These are phyloP conservation scores for Cicer bijugum DNA, from an alignment of 306 rosid genomes.

Conservation along the genomic window DNA sequence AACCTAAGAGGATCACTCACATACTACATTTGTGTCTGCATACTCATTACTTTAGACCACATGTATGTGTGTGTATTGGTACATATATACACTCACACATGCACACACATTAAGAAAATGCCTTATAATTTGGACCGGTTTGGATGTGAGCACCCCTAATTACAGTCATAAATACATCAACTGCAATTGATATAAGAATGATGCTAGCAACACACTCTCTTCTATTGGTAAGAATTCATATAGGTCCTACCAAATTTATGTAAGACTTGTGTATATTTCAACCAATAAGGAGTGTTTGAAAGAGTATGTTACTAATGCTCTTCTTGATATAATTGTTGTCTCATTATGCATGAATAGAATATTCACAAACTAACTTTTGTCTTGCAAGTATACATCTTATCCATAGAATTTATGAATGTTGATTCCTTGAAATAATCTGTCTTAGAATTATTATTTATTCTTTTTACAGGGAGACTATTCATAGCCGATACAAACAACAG, in stretches of 20 bases:
- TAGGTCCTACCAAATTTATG: not conserved
- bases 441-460: conserved; percentile 24
- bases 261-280: not conserved
- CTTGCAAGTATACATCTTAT: conserved; percentile 31
- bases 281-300: not conserved
- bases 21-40: not conserved
- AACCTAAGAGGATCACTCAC: conserved; percentile 1
- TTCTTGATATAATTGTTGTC: conserved; percentile 5
- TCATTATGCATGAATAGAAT: conserved; percentile 4
- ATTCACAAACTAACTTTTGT: conserved; percentile 15
- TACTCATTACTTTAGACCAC: not conserved
- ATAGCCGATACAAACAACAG: conserved; percentile 96
- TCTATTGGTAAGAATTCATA: not conserved
- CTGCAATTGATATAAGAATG: not conserved
- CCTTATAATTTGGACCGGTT: too few species aligned
- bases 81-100: not conserved
- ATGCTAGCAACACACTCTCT: not conserved
- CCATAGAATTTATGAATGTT: conserved; percentile 29
- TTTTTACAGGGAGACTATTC: conserved; percentile 71
- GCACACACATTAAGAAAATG: not conserved
- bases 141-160: too few species aligned
- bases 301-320: not conserved
- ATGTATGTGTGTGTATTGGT: not conserved
- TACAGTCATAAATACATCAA: conserved; percentile 2
- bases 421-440: conserved; percentile 15